A percentile compares a stretch with the other conserved stretches of the same genome.
These are phyloP conservation scores for Triticum turgidum DNA, from an alignment of 176 grass and related monocot species.

Conservation along the genomic window DNA sequence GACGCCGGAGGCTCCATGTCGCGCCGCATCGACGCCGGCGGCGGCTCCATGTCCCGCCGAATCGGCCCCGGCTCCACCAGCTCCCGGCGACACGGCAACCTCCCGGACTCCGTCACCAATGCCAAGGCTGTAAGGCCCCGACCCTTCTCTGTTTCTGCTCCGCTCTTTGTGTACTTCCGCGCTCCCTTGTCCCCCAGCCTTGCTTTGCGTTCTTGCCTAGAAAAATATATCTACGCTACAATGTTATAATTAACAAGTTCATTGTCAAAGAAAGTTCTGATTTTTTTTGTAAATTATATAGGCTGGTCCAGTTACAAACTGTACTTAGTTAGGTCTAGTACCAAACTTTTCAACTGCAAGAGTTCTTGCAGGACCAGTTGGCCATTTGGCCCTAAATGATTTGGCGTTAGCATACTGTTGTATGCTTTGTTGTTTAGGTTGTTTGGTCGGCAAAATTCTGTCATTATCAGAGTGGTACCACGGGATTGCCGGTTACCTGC, in stretches of 20 bases:
- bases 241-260: neutral
- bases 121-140: conserved; percentile 47
- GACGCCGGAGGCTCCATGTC: conserved; percentile 90
- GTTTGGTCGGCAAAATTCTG: conserved; percentile 13
- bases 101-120: conserved; percentile 73
- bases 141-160: neutral
- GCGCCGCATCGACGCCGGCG: conserved; percentile 57
- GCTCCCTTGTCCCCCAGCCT: neutral
- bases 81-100: conserved; percentile 70
- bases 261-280: neutral
- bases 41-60: conserved; percentile 47
- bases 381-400: neutral
- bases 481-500: neutral
- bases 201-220: neutral
- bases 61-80: conserved; percentile 64
- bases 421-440: conserved; percentile 22
- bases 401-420: neutral
- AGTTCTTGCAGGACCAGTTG: conserved; percentile 8
- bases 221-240: neutral
- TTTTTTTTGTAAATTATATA: neutral
- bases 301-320: neutral
- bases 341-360: neutral
- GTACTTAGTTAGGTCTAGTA: conserved; percentile 11
- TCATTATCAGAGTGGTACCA: conserved; percentile 11
- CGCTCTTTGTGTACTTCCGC: neutral